Evolutionary conservation across 2,329 filamentous ascomycete species (phyloP).

Genomic region (Xylogone sp.): DNA sequence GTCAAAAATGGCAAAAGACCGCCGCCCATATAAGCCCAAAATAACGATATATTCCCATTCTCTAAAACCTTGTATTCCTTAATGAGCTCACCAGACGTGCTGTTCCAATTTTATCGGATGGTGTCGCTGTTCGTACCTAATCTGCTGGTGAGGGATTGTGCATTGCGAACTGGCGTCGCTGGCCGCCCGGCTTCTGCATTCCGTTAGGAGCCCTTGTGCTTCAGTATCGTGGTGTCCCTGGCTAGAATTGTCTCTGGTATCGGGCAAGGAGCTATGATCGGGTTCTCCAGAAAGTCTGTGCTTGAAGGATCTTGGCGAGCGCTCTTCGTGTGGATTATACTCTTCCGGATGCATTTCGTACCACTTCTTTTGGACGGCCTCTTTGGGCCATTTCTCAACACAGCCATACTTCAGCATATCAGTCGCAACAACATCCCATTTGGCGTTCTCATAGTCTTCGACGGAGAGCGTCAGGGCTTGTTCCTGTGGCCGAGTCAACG

Average conservation of each 20-base stretch:
- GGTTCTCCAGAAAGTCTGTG: not conserved
- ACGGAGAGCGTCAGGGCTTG: constrained; percentile 26
- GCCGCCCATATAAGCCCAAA: not conserved
- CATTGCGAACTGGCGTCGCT: constrained; percentile 13
- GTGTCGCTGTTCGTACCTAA: not conserved
- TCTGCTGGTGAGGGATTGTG: constrained; percentile 10
- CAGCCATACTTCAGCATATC: constrained; percentile 29
- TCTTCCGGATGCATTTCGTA: constrained; percentile 21
- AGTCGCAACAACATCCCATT: constrained; percentile 28
- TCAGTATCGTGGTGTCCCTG: not conserved
- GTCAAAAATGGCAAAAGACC: not conserved
- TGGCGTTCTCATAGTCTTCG: constrained; percentile 26
- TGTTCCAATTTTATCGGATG: not conserved
- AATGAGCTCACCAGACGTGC: not conserved
- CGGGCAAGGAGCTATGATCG: not conserved
- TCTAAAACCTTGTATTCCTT: not conserved
- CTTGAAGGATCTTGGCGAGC: not conserved
- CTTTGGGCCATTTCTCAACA: constrained; percentile 28
- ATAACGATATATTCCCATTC: not conserved
- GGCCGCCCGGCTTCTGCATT: constrained; percentile 11
- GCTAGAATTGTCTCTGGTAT: not conserved
- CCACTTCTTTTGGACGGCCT: constrained; percentile 29
- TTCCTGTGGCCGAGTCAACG: constrained; percentile 17
- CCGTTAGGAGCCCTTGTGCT: constrained; percentile 11
- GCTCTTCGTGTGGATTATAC: not conserved